Base-by-base conservation (phyloP, 257 asterid species). In the Paraleonurus japonicus region DNA sequence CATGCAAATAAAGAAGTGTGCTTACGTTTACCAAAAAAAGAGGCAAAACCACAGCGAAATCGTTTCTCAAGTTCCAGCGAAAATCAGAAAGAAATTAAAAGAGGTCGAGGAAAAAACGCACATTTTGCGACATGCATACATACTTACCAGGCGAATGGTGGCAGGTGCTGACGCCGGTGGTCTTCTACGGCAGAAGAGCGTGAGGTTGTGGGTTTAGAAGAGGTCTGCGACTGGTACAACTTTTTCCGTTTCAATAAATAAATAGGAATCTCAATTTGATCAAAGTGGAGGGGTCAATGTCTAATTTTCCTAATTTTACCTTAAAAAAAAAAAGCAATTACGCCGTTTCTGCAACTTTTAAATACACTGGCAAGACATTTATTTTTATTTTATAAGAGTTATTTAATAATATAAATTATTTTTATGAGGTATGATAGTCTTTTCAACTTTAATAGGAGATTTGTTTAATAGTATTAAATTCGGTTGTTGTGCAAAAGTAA, bases 111-210 rank as follows among this genome's bases (percentile, higher is more conserved):
- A 24, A 69, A 54, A 27, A 2, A 50, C 37, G 23, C 23, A 55
- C 80, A 75, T 65, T 54, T 0, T 12, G 27, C 7, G 22, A 64
- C 77, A 70, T 66, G 80, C 75, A 65, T 59, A 45, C 33, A 45
- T 35, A 35, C 65, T 73, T 62, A 79, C 83, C 79, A 20, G 55
- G 51, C 51, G 53, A 69, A 12, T 3, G 74, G 75, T 61, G 23
- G 59, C 64, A 53, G 62, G 48, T 7, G 65, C 13, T 2, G 74
- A 67, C 37, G 73, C 37, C 68, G 68, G 74, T 30, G 72, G 69
- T 69, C 16, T 62, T 65, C 68, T 62, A 47, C 82, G 68, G 76
- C 70, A 11, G 67, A 57, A 63, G 65, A 73, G 74, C 5, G 69
- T 55, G 79, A 39, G 33, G 28, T 61, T 22, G 67, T 53, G 83